phyloP scores from a whole-genome alignment of 768 basidiomycete genomes.

The Russula sp. region DNA sequence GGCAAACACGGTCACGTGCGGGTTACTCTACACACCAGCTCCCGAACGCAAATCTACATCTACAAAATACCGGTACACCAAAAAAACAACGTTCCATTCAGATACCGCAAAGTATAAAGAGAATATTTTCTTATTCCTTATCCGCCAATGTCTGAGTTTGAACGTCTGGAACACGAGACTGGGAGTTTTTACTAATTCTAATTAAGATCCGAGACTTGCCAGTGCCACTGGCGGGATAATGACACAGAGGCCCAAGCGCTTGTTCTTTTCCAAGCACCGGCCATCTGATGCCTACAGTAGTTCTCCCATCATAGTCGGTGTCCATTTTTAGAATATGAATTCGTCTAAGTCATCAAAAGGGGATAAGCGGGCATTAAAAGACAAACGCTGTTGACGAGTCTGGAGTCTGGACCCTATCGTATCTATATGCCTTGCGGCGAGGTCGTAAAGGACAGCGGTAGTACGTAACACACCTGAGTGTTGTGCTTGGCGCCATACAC shows the following conservation, averaged over 20 bases:
- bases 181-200: neutral
- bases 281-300: neutral
- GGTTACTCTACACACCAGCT: too few relatives aligned
- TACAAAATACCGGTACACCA: too few relatives aligned
- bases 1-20: too few relatives aligned
- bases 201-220: neutral
- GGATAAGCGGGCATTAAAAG: neutral
- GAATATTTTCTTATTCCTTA: too few relatives aligned
- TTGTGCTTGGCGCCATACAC: neutral
- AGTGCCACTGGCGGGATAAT: neutral
- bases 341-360: neutral
- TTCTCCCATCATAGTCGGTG: neutral
- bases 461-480: neutral
- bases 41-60: too few relatives aligned
- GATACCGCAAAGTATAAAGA: too few relatives aligned
- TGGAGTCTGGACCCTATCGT: neutral
- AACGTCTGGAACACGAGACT: too few relatives aligned
- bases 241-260: neutral
- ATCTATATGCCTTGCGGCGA: neutral
- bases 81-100: too few relatives aligned
- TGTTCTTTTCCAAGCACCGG: too few relatives aligned
- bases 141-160: too few relatives aligned
- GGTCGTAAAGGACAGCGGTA: neutral
- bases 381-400: neutral
- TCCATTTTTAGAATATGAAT: neutral